phyloP scores from a whole-genome alignment of 2,329 filamentous ascomycete species.

The Ascochyta viciae-villosae region DNA sequence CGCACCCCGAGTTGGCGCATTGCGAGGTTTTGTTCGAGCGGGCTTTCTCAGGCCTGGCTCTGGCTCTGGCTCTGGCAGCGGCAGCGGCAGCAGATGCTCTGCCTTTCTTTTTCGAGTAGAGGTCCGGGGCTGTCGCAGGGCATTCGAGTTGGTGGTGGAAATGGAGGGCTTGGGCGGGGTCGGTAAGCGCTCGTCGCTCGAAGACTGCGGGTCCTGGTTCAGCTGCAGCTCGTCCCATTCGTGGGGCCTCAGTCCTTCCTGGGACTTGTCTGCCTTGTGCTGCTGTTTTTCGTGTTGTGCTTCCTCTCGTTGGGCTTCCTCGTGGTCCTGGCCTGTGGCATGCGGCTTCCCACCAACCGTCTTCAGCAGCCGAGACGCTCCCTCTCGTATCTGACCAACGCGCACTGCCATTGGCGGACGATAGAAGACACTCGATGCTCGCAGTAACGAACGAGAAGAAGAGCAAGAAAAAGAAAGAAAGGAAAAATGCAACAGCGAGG shows the following conservation, averaged over 20 bases:
- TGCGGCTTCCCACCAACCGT: conserved; percentile 44
- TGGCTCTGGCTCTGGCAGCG: neutral
- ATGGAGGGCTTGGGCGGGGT: neutral
- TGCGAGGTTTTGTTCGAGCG: conserved; percentile 1
- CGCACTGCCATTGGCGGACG: conserved; percentile 18
- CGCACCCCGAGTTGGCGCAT: neutral
- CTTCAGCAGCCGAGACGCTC: conserved; percentile 32
- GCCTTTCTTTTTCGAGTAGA: conserved; percentile 7
- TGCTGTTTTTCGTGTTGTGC: too few relatives aligned
- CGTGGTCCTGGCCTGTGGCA: conserved; percentile 48
- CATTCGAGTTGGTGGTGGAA: neutral
- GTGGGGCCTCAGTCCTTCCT: neutral
- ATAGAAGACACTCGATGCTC: neutral
- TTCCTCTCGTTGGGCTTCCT: conserved; percentile 21
- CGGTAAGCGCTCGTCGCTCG: conserved; percentile 27
- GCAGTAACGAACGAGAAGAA: too few relatives aligned
- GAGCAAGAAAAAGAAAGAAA: too few relatives aligned
- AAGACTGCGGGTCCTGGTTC: conserved; percentile 31
- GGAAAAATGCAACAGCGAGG: too few relatives aligned
- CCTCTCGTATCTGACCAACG: conserved; percentile 9
- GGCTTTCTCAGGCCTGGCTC: conserved; percentile 8
- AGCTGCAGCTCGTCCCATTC: conserved; percentile 10
- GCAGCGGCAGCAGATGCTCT: neutral
- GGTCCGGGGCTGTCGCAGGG: neutral
- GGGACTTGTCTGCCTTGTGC: neutral